Evolutionary conservation across 345 rosid species (phyloP).

Genomic region (Citrus mangshanensis): DNA sequence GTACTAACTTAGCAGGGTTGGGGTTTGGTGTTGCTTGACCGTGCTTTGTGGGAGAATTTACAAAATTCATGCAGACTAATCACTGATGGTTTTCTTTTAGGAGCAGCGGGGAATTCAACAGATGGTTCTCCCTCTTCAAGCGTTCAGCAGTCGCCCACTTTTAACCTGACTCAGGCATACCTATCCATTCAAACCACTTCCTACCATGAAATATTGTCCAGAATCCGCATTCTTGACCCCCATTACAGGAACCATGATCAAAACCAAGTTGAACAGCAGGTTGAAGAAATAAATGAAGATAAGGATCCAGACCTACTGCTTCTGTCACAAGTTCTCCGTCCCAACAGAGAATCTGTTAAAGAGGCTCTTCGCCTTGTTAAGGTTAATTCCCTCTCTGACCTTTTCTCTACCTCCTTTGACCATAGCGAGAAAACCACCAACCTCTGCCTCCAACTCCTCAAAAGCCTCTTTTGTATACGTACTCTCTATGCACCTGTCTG

Average conservation of each 20-base stretch:
- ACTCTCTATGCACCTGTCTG: slow-evolving; percentile 46
- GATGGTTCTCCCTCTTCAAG: slow-evolving; percentile 50
- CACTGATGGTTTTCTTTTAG: background rate
- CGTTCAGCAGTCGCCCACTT: slow-evolving; percentile 35
- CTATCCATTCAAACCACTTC: slow-evolving; percentile 53
- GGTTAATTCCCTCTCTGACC: slow-evolving; percentile 38
- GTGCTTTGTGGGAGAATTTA: background rate
- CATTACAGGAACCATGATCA: slow-evolving; percentile 1
- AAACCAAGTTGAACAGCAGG: slow-evolving; percentile 17
- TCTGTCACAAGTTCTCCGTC: slow-evolving; percentile 50
- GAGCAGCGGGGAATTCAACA: slow-evolving; percentile 23
- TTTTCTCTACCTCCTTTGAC: slow-evolving; percentile 54
- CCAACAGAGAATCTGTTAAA: slow-evolving; percentile 47
- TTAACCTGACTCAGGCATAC: slow-evolving; percentile 47
- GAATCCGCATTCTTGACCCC: slow-evolving; percentile 21
- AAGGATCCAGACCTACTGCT: slow-evolving; percentile 26
- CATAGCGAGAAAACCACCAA: slow-evolving; percentile 53
- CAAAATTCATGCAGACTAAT: background rate
- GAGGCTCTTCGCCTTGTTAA: slow-evolving; percentile 48
- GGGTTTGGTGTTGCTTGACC: background rate
- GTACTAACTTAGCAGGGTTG: background rate
- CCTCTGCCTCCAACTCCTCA: slow-evolving; percentile 55
- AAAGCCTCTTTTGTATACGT: slow-evolving; percentile 42
- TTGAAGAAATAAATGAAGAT: slow-evolving; percentile 7
- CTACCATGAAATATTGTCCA: slow-evolving; percentile 52